These are phyloP conservation scores for Vitellaria paradoxa DNA, from an alignment of 179 eudicot genomes.

Conservation along the genomic window DNA sequence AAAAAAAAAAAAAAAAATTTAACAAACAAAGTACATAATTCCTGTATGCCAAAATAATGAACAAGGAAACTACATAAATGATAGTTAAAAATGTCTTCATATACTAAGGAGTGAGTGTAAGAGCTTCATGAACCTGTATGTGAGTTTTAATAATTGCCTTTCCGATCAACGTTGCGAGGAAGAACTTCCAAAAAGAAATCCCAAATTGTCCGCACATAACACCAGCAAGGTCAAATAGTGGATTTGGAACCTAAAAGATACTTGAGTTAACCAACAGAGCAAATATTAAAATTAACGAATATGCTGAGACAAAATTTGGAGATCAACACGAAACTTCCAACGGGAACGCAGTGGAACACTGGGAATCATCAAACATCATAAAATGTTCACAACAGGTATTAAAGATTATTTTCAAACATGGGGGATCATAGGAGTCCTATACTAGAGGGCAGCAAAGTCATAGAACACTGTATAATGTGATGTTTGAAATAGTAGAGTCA, in stretches of 20 bases:
- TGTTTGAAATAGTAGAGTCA: slow-evolving; percentile 9
- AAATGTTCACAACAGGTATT: slow-evolving; percentile 1
- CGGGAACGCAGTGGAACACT: too few relatives aligned
- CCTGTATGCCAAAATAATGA: neutral
- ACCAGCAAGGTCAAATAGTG: slow-evolving; percentile 97
- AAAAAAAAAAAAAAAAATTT: neutral
- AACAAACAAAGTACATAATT: neutral
- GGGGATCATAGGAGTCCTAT: neutral
- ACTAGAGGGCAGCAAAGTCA: neutral
- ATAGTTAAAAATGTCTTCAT: neutral
- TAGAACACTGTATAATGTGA: neutral
- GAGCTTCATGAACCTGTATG: slow-evolving; percentile 65
- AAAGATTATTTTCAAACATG: neutral
- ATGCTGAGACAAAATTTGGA: neutral
- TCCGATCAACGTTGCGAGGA: slow-evolving; percentile 82
- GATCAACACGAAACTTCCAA: neutral
- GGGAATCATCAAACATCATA: neutral
- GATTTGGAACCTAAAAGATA: slow-evolving; percentile 83
- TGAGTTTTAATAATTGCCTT: slow-evolving; percentile 94
- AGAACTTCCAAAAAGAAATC: slow-evolving; percentile 93
- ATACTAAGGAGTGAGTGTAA: neutral
- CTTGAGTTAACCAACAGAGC: slow-evolving; percentile 18
- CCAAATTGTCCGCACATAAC: slow-evolving; percentile 99
- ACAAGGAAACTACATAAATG: neutral
- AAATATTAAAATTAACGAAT: slow-evolving; percentile 5